Conservation (phyloP, 1,284 basidiomycete species). For the Cryptococcus floricola region DNA sequence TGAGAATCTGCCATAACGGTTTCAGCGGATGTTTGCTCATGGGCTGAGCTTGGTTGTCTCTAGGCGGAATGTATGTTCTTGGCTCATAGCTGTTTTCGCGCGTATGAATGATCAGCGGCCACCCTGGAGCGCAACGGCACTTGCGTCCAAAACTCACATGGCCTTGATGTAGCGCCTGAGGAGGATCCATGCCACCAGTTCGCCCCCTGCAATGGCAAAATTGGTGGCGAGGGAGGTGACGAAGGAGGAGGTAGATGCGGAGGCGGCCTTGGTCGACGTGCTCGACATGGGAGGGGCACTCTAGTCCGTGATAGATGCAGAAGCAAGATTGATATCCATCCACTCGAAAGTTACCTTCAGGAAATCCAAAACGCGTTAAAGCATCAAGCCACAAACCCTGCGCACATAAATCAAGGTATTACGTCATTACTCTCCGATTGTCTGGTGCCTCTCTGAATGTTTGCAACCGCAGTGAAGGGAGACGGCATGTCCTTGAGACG, state of each 20-base stretch:
- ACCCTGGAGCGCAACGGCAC: too few relatives aligned
- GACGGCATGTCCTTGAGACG: too few relatives aligned
- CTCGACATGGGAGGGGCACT: background rate
- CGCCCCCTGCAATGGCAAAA: constrained; percentile 55
- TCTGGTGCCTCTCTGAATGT: too few relatives aligned
- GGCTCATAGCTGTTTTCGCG: constrained; percentile 63
- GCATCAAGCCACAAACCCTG: background rate
- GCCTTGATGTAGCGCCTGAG: constrained; percentile 48
- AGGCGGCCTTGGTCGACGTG: constrained; percentile 16
- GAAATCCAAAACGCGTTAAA: too few relatives aligned
- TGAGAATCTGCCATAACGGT: constrained; percentile 40
- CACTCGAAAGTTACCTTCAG: too few relatives aligned
- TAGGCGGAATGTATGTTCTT: constrained; percentile 58
- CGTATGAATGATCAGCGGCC: too few relatives aligned
- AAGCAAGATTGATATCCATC: too few relatives aligned
- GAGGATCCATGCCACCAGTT: constrained; percentile 64
- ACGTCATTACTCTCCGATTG: background rate
- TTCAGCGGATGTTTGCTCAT: constrained; percentile 29
- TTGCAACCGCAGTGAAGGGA: too few relatives aligned
- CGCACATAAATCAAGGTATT: background rate
- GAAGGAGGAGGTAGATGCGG: constrained; percentile 57
- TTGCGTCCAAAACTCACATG: constrained; percentile 28
- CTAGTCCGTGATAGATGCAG: too few relatives aligned
- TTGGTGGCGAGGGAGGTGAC: constrained; percentile 62
- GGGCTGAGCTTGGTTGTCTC: constrained; percentile 32